A percentile compares a stretch with the other conserved stretches of the same genome.
Evolutionary conservation across 2,329 filamentous ascomycete genomes (phyloP).

Genomic region (Orbilia quercus): DNA sequence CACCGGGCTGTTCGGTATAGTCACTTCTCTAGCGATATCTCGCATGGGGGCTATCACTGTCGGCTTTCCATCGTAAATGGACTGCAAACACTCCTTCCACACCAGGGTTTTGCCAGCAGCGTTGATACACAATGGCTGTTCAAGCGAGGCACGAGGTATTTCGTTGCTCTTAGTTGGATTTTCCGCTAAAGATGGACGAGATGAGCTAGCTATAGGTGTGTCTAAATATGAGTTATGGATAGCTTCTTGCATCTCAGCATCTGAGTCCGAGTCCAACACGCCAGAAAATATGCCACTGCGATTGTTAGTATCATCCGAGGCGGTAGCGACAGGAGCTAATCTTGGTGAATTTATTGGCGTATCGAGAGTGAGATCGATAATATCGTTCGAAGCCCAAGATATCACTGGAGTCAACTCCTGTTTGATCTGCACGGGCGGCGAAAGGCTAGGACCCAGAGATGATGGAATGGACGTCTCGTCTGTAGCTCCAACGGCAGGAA

Average conservation of each 20-base stretch:
- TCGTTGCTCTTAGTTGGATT: neutral
- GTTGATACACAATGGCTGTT: neutral
- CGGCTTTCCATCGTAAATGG: slow-evolving; percentile 3
- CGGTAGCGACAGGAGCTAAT: no score
- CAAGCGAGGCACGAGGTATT: neutral
- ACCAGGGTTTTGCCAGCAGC: neutral
- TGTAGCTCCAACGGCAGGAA: neutral
- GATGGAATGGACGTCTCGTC: neutral
- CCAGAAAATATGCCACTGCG: no score
- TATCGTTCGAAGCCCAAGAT: slow-evolving; percentile 4
- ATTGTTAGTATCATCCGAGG: no score
- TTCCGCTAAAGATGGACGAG: neutral
- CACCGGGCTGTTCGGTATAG: no score
- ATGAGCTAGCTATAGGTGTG: slow-evolving; percentile 3
- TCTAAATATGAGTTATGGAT: slow-evolving; percentile 26
- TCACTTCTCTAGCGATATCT: neutral
- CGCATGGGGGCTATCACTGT: neutral
- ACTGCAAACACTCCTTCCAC: slow-evolving; percentile 19
- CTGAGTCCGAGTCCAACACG: neutral
- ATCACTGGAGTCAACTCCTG: neutral
- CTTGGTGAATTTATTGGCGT: no score
- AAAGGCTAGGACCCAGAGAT: neutral
- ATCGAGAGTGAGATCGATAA: slow-evolving; percentile 56
- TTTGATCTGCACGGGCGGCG: neutral
- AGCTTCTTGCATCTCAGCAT: slow-evolving; percentile 7